A percentile compares a stretch with the other conserved stretches of the same genome.
phyloP scores from a whole-genome alignment of 495 filamentous ascomycete species.

The Talaromyces liani region DNA sequence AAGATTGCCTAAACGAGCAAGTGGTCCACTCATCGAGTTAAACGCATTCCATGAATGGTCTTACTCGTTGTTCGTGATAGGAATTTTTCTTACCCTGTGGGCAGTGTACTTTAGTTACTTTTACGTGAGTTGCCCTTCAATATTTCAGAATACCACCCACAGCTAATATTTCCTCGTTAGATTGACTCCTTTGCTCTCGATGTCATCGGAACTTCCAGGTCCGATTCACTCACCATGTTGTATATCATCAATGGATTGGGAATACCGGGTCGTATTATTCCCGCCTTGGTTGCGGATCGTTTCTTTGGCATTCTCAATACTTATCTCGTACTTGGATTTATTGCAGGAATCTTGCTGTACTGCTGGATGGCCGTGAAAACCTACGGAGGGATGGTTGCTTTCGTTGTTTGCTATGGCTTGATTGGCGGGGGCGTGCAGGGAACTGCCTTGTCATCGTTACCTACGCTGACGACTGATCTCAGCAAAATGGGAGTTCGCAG shows the following conservation, averaged over 20 bases:
- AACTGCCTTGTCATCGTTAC: conserved; percentile 53
- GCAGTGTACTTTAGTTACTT: conserved; percentile 27
- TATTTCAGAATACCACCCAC: not conserved
- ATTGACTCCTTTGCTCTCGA: conserved; percentile 53
- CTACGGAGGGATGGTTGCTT: conserved; percentile 45
- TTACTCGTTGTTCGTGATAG: conserved; percentile 21
- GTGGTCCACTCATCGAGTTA: conserved; percentile 24
- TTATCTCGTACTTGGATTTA: conserved; percentile 45
- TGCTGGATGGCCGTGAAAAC: conserved; percentile 55
- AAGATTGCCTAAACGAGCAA: not conserved
- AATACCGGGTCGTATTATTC: conserved; percentile 54
- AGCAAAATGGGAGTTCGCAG: conserved; percentile 63
- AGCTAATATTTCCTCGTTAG: not conserved
- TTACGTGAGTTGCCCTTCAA: conserved; percentile 13
- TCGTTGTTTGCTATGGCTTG: conserved; percentile 58
- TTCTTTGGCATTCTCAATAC: conserved; percentile 51
- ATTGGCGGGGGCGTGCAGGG: conserved; percentile 60
- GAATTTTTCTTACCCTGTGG: conserved; percentile 27
- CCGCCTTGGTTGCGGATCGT: conserved; percentile 58
- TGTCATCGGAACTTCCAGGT: conserved; percentile 45
- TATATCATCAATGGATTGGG: conserved; percentile 64
- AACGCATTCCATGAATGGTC: conserved; percentile 28
- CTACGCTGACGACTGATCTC: conserved; percentile 55
- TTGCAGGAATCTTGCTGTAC: conserved; percentile 47
- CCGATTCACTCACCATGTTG: conserved; percentile 51